Base-by-base conservation (phyloP, 495 filamentous ascomycete species). In the Pseudoneurospora amorphoporcata region DNA sequence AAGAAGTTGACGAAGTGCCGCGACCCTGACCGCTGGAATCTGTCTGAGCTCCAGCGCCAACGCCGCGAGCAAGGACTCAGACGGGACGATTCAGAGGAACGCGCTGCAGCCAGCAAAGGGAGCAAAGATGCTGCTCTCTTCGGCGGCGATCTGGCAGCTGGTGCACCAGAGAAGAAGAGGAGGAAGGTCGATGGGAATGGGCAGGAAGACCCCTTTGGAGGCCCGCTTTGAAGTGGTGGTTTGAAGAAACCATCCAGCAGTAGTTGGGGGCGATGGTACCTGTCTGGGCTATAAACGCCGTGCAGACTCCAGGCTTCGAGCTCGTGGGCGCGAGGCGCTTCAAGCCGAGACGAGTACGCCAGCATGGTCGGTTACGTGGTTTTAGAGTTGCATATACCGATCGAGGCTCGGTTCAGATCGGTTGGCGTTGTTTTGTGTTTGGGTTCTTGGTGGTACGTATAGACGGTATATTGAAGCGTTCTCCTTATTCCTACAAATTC, bases 1-100 rank as follows among this genome's bases (percentile, higher is more conserved):
- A 93, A 90, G 81, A 96, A 95, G 81, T 83, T 96, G 16, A 88
- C 88, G 53, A 89, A 90, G 72, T 97, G 94, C 79, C 88, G 90
- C 71, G 93, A 96, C 75, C 92, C 92, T 1, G 86, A 87, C 42
- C 87, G 89, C 58, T 85, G 82, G 69, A 89, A 92, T 78, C 74
- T 91, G 61, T 86, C 89, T 10, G 84, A 85, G 47, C 76, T 88
- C 39, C 87, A 90, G 75, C 82, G 83, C 69, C 85, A 82, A 37
- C 79, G 81, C 43, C 77, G 84, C 69, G 82, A 84, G 69, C 78
- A 82, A 71, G 78, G 80, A 3, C 23, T 75, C 45, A 87, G 86
- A 76, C 80, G 84, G 70, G 79, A 83, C 39, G 82, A 75, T 29
- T 79, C 78, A 10, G 79, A 80, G 17, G 79, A 80, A 23, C 75